phyloP scores from a whole-genome alignment of 1,139 yeast species.

The Sugiyamaella paludigena region DNA sequence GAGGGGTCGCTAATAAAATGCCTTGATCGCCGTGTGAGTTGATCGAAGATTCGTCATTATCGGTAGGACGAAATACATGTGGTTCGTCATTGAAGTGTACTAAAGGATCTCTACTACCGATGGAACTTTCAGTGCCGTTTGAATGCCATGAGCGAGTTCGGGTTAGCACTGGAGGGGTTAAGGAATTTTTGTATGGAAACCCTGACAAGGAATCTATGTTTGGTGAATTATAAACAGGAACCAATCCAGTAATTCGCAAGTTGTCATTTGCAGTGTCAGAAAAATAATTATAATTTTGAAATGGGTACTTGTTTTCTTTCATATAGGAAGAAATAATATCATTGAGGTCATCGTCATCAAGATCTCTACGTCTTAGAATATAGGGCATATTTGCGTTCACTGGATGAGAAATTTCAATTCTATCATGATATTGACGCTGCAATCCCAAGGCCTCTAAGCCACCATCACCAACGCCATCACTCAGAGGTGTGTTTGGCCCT shows the following conservation, averaged over 20 bases:
- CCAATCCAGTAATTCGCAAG: slow-evolving; percentile 17
- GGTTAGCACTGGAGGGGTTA: slow-evolving; percentile 20
- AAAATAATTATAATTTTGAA: no score
- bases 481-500: no score
- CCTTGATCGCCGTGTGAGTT: neutral
- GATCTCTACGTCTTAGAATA: slow-evolving; percentile 21
- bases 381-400: slow-evolving; percentile 21
- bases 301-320: neutral
- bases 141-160: slow-evolving; percentile 10
- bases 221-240: slow-evolving; percentile 25
- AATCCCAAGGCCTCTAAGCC: no score
- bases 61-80: neutral
- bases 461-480: no score
- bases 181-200: slow-evolving; percentile 28
- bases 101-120: slow-evolving; percentile 3
- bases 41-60: neutral
- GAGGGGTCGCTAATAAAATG: neutral
- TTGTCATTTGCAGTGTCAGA: neutral
- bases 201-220: slow-evolving; percentile 24
- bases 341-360: slow-evolving; percentile 19
- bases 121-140: slow-evolving; percentile 7
- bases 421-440: no score
- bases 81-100: slow-evolving; percentile 8
- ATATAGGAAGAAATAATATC: neutral
- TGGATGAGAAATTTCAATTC: slow-evolving; percentile 24